These are phyloP conservation scores for Leptographium wingfieldii DNA, from an alignment of 2,329 filamentous ascomycete species.

Conservation along the genomic window DNA sequence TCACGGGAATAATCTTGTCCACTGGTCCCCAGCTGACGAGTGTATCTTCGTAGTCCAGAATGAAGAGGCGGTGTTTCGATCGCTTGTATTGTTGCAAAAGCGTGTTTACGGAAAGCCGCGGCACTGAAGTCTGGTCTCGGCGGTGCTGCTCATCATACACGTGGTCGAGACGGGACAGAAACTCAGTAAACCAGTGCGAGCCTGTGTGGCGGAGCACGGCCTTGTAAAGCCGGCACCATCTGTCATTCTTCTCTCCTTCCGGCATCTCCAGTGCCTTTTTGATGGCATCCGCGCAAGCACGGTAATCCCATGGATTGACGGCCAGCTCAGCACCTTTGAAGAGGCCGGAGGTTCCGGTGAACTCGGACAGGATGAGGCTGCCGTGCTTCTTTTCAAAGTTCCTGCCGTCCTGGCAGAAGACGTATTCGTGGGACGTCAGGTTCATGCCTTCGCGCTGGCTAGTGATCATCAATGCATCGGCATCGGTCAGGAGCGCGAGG, in stretches of 20 bases:
- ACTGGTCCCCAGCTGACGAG: constrained; percentile 78
- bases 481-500: constrained; percentile 77
- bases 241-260: constrained; percentile 55
- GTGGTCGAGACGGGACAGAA: constrained; percentile 55
- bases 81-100: constrained; percentile 54
- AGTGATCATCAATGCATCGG: constrained; percentile 87
- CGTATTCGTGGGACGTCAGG: constrained; percentile 84
- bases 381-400: constrained; percentile 65
- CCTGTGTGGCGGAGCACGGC: constrained; percentile 74
- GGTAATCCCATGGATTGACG: constrained; percentile 93
- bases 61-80: constrained; percentile 62
- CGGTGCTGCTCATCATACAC: constrained; percentile 76
- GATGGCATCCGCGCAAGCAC: constrained; percentile 76
- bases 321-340: constrained; percentile 71
- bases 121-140: constrained; percentile 75
- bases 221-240: constrained; percentile 63
- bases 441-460: constrained; percentile 97
- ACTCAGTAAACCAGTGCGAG: constrained; percentile 70
- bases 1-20: constrained; percentile 72
- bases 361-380: constrained; percentile 85
- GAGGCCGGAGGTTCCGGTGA: constrained; percentile 80
- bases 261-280: constrained; percentile 71
- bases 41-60: constrained; percentile 90
- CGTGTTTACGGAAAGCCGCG: constrained; percentile 59
- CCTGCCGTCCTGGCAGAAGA: constrained; percentile 82